phyloP scores from a whole-genome alignment of 2,329 filamentous ascomycete genomes.

The Beauveria pseudobassiana region DNA sequence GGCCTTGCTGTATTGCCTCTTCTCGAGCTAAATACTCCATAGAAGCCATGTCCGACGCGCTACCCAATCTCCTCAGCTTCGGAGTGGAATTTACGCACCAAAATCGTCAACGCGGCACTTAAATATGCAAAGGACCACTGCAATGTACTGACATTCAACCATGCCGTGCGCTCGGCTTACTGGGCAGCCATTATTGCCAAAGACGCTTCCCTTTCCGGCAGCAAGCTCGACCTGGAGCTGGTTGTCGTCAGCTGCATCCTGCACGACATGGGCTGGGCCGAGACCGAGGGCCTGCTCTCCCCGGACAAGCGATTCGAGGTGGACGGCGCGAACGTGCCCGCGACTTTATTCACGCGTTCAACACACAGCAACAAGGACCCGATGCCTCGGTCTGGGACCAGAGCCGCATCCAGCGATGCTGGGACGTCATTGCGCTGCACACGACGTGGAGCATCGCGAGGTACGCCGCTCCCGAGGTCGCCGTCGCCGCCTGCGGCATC shows the following conservation, averaged over 20 bases:
- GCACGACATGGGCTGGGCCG: constrained; percentile 15
- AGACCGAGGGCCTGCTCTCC: constrained; percentile 3
- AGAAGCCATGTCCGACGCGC: background rate
- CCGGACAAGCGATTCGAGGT: constrained; percentile 14
- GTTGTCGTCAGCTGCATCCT: constrained; percentile 14
- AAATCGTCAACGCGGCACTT: background rate
- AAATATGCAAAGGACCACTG: constrained; percentile 11
- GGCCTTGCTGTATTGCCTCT: background rate
- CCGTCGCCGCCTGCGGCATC: constrained; percentile 3
- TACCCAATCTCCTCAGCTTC: background rate
- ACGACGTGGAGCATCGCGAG: constrained; percentile 11
- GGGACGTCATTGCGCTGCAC: constrained; percentile 15
- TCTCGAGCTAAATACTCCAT: background rate
- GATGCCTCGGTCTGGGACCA: background rate
- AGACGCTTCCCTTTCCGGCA: background rate
- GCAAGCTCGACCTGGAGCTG: background rate
- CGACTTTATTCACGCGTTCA: constrained; percentile 1
- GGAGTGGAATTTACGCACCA: background rate
- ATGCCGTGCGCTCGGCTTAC: constrained; percentile 12
- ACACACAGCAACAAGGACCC: background rate
- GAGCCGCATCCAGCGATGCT: constrained; percentile 10
- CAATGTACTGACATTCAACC: constrained; percentile 11
- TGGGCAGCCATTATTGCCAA: constrained; percentile 12
- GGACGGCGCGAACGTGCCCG: constrained; percentile 13
- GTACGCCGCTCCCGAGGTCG: constrained; percentile 11